Evolutionary conservation across 169 alveolate genomes (phyloP).

Genomic region (Plasmodium malariae): DNA sequence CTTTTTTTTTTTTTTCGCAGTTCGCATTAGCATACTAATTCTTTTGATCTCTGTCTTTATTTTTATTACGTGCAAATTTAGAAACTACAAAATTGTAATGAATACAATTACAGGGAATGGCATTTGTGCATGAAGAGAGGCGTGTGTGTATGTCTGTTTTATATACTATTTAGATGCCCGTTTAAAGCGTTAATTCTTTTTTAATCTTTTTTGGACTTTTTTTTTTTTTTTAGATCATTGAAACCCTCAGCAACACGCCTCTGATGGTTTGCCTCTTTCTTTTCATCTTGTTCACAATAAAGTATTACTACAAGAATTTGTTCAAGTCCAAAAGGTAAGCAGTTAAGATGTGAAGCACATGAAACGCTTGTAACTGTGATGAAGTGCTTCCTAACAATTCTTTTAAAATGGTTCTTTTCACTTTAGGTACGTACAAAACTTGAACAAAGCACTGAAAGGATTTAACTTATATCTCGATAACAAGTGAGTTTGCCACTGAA

Average conservation of each 20-base stretch:
- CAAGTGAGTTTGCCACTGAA: conserved; percentile 23
- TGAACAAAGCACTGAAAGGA: conserved; percentile 62
- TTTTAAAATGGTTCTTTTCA: neutral
- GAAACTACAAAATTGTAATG: conserved; percentile 34
- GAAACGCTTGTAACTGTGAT: neutral
- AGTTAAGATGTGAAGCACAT: neutral
- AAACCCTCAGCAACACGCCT: conserved; percentile 37
- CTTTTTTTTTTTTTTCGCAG: conserved; percentile 1
- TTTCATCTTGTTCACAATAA: conserved; percentile 24
- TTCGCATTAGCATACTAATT: conserved; percentile 30
- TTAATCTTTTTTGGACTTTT: neutral
- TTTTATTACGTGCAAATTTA: neutral
- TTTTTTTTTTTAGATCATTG: conserved; percentile 29
- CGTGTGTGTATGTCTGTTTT: no score
- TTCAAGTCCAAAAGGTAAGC: conserved; percentile 32
- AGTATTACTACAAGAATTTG: conserved; percentile 38
- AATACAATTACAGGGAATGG: no score
- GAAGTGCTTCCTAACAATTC: no score
- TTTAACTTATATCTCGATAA: conserved; percentile 51
- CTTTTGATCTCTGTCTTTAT: conserved; percentile 12
- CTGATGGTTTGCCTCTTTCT: conserved; percentile 10
- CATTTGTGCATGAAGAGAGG: no score
- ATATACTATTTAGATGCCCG: no score
- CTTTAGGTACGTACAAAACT: conserved; percentile 43
- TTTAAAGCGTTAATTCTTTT: no score